A percentile compares a stretch with the other conserved stretches of the same genome.
Evolutionary conservation across 495 filamentous ascomycete genomes (phyloP).

Genomic region (Cercophora scortea): DNA sequence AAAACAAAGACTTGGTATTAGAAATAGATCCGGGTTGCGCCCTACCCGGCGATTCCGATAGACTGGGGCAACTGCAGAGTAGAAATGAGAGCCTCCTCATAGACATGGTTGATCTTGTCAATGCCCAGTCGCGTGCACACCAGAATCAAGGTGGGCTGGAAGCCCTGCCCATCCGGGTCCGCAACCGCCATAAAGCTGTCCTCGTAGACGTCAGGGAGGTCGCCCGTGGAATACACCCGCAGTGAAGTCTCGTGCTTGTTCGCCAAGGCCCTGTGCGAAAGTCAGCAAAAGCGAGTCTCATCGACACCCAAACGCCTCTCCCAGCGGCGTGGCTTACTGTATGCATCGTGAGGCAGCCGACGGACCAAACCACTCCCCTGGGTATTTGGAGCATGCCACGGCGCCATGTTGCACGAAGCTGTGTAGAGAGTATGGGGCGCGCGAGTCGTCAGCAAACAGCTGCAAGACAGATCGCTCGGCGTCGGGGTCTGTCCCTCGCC

Average conservation of each 20-base stretch:
- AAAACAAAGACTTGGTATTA: background rate
- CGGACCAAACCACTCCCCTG: slow-evolving; percentile 99
- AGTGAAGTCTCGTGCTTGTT: slow-evolving; percentile 52
- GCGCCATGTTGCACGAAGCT: slow-evolving; percentile 88
- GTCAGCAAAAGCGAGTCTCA: background rate
- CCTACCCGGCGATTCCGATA: slow-evolving; percentile 91
- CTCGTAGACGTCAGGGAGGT: slow-evolving; percentile 87
- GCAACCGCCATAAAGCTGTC: slow-evolving; percentile 75
- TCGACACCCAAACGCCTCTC: too few relatives aligned
- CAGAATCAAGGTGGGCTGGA: slow-evolving; percentile 81
- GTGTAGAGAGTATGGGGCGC: slow-evolving; percentile 90
- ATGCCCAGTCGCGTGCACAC: slow-evolving; percentile 86
- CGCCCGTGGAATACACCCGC: slow-evolving; percentile 80
- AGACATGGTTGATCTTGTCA: slow-evolving; percentile 85
- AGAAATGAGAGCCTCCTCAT: slow-evolving; percentile 80
- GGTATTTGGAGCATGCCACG: slow-evolving; percentile 81
- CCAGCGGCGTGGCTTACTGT: slow-evolving; percentile 53
- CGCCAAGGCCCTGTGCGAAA: slow-evolving; percentile 57
- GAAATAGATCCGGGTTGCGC: background rate
- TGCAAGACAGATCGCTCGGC: slow-evolving; percentile 70
- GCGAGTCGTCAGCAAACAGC: slow-evolving; percentile 80
- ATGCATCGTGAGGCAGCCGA: slow-evolving; percentile 95
- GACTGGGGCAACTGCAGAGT: slow-evolving; percentile 80
- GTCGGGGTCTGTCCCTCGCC: slow-evolving; percentile 45
- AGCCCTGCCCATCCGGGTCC: slow-evolving; percentile 49